A percentile compares a stretch with the other conserved stretches of the same genome.
phyloP scores from a whole-genome alignment of 2,329 filamentous ascomycete genomes.

The Talaromyces sp. region DNA sequence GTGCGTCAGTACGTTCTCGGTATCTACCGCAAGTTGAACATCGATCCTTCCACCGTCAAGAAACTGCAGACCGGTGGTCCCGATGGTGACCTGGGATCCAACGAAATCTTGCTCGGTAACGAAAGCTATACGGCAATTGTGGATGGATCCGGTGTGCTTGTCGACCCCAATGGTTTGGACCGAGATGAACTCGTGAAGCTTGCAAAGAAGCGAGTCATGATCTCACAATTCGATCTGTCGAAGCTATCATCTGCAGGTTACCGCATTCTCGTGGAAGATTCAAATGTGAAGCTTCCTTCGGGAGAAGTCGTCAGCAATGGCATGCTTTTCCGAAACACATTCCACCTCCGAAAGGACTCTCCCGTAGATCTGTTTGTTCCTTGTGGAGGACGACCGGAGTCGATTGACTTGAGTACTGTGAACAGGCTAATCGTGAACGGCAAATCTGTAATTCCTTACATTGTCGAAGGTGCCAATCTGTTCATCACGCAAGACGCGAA shows the following conservation, averaged over 20 bases:
- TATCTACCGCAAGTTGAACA: conserved; percentile 91
- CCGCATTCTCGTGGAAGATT: conserved; percentile 87
- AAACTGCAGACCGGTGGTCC: conserved; percentile 98
- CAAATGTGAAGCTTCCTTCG: conserved; percentile 77
- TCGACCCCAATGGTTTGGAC: conserved; percentile 86
- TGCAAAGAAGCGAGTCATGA: conserved; percentile 84
- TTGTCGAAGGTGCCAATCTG: conserved; percentile 95
- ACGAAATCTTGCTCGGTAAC: conserved; percentile 92
- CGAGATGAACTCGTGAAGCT: conserved; percentile 77
- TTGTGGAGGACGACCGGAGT: conserved; percentile 93
- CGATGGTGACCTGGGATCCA: conserved; percentile 93
- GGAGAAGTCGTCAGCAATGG: conserved; percentile 88
- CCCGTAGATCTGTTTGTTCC: conserved; percentile 88
- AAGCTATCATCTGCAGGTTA: conserved; percentile 89
- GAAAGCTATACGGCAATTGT: conserved; percentile 95
- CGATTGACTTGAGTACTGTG: conserved; percentile 86
- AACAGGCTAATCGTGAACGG: conserved; percentile 85
- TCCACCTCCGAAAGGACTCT: conserved; percentile 76
- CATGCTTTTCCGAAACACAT: conserved; percentile 94
- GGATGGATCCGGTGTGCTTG: conserved; percentile 92
- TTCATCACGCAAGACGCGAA: conserved; percentile 99
- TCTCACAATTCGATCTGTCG: conserved; percentile 74
- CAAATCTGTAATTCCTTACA: conserved; percentile 84
- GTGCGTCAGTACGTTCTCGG: conserved; percentile 94
- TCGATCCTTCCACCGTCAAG: conserved; percentile 77